These are phyloP conservation scores for Raphanus hybrid DNA, from an alignment of 441 rosid genomes.

Conservation along the genomic window DNA sequence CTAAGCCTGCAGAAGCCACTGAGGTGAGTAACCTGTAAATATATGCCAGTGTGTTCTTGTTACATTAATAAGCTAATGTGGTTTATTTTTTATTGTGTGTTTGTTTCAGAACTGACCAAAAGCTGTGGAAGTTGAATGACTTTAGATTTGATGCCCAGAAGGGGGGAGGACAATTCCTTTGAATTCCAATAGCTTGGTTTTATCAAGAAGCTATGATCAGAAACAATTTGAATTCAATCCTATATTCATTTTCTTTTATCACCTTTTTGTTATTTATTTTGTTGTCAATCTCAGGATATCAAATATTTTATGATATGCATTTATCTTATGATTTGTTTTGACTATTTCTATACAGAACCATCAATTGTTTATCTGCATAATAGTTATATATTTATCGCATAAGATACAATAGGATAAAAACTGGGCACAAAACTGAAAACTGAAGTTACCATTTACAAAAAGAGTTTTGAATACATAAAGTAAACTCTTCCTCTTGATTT, in stretches of 20 bases:
- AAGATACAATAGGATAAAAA: slow-evolving; percentile 16
- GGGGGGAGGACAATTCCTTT: slow-evolving; percentile 23
- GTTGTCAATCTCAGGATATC: slow-evolving; percentile 17
- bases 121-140: slow-evolving; percentile 28
- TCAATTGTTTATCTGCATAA: slow-evolving; percentile 8
- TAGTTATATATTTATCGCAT: not conserved
- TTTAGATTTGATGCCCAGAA: slow-evolving; percentile 25
- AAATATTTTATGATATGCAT: slow-evolving; percentile 23
- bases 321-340: slow-evolving; percentile 14
- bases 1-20: slow-evolving; percentile 62
- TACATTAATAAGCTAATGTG: not conserved
- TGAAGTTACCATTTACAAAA: slow-evolving; percentile 15
- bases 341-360: slow-evolving; percentile 8
- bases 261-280: slow-evolving; percentile 19
- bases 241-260: slow-evolving; percentile 13
- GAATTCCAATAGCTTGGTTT: slow-evolving; percentile 30
- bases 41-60: not conserved
- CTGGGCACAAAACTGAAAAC: slow-evolving; percentile 16
- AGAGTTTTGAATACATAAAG: slow-evolving; percentile 39
- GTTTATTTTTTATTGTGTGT: not conserved
- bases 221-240: slow-evolving; percentile 26
- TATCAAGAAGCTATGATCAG: slow-evolving; percentile 32
- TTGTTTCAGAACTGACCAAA: slow-evolving; percentile 38
- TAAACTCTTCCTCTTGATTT: slow-evolving; percentile 70
- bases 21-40: slow-evolving; percentile 50